Evolutionary conservation across 2,329 filamentous ascomycete species (phyloP).

Genomic region (Aspergillus sp.): DNA sequence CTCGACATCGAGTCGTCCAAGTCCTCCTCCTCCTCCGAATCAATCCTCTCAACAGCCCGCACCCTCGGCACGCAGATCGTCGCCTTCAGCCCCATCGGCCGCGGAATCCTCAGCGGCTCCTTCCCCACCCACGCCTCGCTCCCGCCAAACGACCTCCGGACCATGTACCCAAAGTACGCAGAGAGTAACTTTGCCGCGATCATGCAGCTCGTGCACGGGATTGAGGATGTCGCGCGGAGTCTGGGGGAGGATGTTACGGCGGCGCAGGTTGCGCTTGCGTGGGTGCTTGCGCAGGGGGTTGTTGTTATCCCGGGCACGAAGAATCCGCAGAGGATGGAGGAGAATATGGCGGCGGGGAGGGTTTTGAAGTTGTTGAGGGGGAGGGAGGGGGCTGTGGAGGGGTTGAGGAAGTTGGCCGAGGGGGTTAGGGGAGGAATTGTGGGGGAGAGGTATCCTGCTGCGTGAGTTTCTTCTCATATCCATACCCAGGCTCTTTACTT

Average conservation of each 20-base stretch:
- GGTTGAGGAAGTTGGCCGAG: neutral
- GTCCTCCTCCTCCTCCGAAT: constrained; percentile 38
- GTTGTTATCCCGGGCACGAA: constrained; percentile 16
- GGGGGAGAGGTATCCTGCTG: neutral
- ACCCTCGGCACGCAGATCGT: constrained; percentile 64
- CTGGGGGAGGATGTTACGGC: constrained; percentile 57
- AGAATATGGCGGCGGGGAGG: constrained; percentile 7
- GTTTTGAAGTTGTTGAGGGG: neutral
- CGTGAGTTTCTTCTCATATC: neutral
- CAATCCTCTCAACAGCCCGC: constrained; percentile 58
- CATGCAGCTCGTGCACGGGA: constrained; percentile 54
- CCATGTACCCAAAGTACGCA: constrained; percentile 52
- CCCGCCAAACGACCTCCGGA: constrained; percentile 53
- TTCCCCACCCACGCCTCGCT: constrained; percentile 55
- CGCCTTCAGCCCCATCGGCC: constrained; percentile 63
- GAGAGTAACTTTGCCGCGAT: constrained; percentile 61
- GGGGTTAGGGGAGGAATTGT: neutral
- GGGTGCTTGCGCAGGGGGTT: constrained; percentile 57
- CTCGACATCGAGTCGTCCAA: constrained; percentile 53
- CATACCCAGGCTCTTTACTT: neutral
- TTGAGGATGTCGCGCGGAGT: constrained; percentile 55
- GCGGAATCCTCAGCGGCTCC: constrained; percentile 60
- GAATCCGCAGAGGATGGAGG: neutral
- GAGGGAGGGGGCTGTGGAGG: neutral
- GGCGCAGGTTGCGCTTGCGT: constrained; percentile 65